A percentile compares a stretch with the other conserved stretches of the same genome.
These are phyloP conservation scores for Centrapalus pauciflorus DNA, from an alignment of 129 eudicot species.

Conservation along the genomic window DNA sequence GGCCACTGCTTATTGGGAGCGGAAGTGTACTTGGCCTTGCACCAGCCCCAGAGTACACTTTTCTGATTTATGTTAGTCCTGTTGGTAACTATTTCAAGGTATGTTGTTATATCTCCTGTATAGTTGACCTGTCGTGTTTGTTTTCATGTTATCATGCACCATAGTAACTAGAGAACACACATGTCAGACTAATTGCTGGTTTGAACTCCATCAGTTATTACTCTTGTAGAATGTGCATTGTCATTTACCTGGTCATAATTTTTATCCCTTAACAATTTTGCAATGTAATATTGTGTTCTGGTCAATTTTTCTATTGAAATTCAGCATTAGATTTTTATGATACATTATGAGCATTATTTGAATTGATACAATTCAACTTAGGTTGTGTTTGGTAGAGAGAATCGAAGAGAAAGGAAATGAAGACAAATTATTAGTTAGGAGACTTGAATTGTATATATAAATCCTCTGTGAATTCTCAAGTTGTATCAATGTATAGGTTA, in stretches of 20 bases:
- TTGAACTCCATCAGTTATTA: neutral
- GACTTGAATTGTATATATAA: too few species aligned
- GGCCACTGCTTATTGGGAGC: slow-evolving; percentile 95
- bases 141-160: neutral
- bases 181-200: neutral
- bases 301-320: neutral
- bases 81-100: slow-evolving; percentile 99
- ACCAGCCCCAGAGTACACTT: slow-evolving; percentile 97
- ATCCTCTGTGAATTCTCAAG: too few species aligned
- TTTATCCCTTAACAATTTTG: neutral
- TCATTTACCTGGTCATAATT: neutral
- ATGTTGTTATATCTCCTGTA: slow-evolving; percentile 5
- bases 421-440: too few species aligned
- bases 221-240: neutral
- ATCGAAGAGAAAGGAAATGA: too few species aligned
- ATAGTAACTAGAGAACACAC: neutral
- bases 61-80: slow-evolving; percentile 85
- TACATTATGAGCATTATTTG: neutral
- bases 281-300: neutral
- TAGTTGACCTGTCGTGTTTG: neutral
- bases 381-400: too few species aligned
- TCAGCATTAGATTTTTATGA: neutral
- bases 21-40: slow-evolving; percentile 97
- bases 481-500: too few species aligned
- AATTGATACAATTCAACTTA: neutral